Evolutionary conservation across 805 yeast genomes (phyloP), one percentile per base, ranked within the genome.

Genomic region (Hanseniaspora jakobsenii): DNA sequence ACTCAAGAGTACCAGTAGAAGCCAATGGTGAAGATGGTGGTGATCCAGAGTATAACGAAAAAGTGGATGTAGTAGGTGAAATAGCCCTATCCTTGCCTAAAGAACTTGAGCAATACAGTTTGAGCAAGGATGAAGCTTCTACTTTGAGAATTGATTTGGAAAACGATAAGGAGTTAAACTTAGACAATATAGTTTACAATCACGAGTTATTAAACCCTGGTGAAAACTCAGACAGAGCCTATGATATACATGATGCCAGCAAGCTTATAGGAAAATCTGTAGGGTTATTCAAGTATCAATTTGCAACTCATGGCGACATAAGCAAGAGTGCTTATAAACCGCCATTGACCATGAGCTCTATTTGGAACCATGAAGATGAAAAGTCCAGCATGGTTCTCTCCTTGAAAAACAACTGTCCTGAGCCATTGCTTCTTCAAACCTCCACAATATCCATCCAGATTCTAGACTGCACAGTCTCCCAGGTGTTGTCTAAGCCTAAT

Each of bases 401-500:
- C 16, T 63, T 84, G 50, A 71, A 70, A 56, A 75, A 75, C 3
- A 62, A 63, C 16, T 65, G 72, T 47, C 50, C 62, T 4, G 49
- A 55, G 1, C 56, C 56, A 28, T 53, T 74, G 30, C 52, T 56
- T 6, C 50, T 68, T 50, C 64, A 64, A 14, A 65, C 64, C 41
- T 55, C 67, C 18, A 53, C 57, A 2, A 65, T 75, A 6, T 59
- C 64, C 24, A 68, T 83, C 36, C 66, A 77, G n/a, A 76, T 80
- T 52, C 65, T 69, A 14, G 81, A 78, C 29, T 78, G 81, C 9
- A 70, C 74, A 14, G 71, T 80, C 3, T 65, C 77, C 1, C 69
- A 78, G 17, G 96, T 95, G 1, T 77, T 86, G 49, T 81, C 94
- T 3, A 84, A 82, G 58, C 98, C 98, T 4, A 78, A 81, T 46